Percentiles rank a stretch among this genome's conserved stretches.
Conservation (phyloP, 1,139 yeast genomes). For the Pichia cactophila region DNA sequence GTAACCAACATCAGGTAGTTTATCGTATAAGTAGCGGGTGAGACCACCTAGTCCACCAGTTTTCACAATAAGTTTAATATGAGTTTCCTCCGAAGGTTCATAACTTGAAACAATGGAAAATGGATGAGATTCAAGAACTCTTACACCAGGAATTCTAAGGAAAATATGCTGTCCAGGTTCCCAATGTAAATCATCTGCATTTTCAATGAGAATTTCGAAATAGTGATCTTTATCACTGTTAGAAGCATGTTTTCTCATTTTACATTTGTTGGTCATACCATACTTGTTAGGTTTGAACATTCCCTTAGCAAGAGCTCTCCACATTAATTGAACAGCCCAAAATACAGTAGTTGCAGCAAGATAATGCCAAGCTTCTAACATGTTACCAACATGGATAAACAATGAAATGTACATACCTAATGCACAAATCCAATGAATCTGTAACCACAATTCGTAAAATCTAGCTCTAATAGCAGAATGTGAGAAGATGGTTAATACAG, state of each 20-base stretch:
- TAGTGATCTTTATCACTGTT: constrained; percentile 11
- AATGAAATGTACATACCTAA: constrained; percentile 46
- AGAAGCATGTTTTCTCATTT: constrained; percentile 25
- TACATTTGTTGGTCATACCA: constrained; percentile 26
- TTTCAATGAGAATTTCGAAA: constrained; percentile 37
- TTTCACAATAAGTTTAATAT: constrained; percentile 42
- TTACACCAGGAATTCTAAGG: constrained; percentile 41
- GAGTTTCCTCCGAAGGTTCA: constrained; percentile 22
- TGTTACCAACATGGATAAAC: constrained; percentile 41
- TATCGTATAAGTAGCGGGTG: constrained; percentile 32
- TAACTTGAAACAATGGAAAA: constrained; percentile 47
- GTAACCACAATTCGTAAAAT: constrained; percentile 47
- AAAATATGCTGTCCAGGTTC: constrained; percentile 56
- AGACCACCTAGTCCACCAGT: constrained; percentile 41
- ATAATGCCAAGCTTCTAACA: constrained; percentile 38
- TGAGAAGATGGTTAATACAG: constrained; percentile 41
- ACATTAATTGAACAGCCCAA: constrained; percentile 46
- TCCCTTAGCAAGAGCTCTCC: constrained; percentile 46
- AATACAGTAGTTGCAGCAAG: constrained; percentile 51
- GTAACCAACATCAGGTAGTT: constrained; percentile 23
- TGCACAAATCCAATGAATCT: constrained; percentile 52
- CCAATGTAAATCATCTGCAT: constrained; percentile 39
- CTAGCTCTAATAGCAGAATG: constrained; percentile 37
- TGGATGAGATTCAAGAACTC: constrained; percentile 52
- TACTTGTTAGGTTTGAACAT: constrained; percentile 41